These are phyloP conservation scores for Neurospora crassa DNA, from an alignment of 2,329 filamentous ascomycete genomes.

Conservation along the genomic window DNA sequence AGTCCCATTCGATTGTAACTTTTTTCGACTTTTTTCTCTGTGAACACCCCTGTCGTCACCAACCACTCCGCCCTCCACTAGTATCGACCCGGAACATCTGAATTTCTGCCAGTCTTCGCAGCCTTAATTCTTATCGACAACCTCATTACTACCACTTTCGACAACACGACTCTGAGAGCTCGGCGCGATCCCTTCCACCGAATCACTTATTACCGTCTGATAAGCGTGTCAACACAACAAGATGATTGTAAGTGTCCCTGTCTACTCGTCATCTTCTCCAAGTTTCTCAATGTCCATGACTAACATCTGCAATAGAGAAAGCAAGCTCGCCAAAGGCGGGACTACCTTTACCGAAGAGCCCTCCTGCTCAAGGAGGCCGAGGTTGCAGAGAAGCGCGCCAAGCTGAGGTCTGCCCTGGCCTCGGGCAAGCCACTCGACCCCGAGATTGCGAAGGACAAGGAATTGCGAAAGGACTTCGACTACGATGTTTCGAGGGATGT, in stretches of 20 bases:
- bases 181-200: not conserved
- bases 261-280: not conserved
- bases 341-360: constrained; percentile 87
- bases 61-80: not conserved
- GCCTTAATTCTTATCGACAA: not conserved
- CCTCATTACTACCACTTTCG: not conserved
- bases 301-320: constrained; percentile 40
- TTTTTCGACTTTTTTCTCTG: not conserved
- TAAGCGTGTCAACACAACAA: constrained; percentile 1
- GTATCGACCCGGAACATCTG: not conserved
- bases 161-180: not conserved
- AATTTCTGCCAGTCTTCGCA: not conserved
- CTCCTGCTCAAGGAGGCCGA: constrained; percentile 83
- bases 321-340: constrained; percentile 69
- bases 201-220: not conserved
- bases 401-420: constrained; percentile 77
- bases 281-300: not conserved
- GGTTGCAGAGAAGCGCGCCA: constrained; percentile 82
- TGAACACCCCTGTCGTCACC: not conserved
- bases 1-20: not conserved
- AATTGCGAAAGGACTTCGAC: constrained; percentile 77
- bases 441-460: constrained; percentile 75
- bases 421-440: constrained; percentile 80
- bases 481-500: constrained; percentile 81
- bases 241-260: constrained; percentile 19